Conservation (phyloP, 2,329 filamentous ascomycete genomes). For the Talaromyces sp. region DNA sequence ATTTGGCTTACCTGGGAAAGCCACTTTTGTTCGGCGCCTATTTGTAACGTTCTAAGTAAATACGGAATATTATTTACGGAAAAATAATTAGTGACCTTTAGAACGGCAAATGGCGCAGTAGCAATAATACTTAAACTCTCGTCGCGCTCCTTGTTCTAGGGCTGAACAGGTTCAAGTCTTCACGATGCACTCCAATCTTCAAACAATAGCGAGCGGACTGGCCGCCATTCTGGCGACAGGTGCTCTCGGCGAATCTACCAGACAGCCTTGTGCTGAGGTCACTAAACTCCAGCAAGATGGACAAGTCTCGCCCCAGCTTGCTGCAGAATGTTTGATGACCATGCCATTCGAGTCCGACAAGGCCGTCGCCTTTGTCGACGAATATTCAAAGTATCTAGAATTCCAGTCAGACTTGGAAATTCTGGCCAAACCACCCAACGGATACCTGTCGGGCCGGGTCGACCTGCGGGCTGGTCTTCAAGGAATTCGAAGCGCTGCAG, state of each 20-base stretch:
- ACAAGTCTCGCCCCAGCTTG: not conserved
- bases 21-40: not conserved
- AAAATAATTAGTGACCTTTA: not conserved
- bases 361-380: slow-evolving; percentile 19
- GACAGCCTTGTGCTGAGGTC: slow-evolving; percentile 1
- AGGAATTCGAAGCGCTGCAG: slow-evolving; percentile 41
- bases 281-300: not conserved
- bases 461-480: slow-evolving; percentile 47
- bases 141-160: not conserved
- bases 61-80: not conserved
- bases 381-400: slow-evolving; percentile 34
- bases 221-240: not conserved
- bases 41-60: not conserved
- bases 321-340: slow-evolving; percentile 19
- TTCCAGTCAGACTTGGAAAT: slow-evolving; percentile 48
- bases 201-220: not conserved
- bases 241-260: not conserved
- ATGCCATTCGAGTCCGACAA: slow-evolving; percentile 25
- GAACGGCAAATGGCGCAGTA: not conserved
- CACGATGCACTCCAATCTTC: slow-evolving; percentile 1
- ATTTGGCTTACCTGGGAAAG: not conserved
- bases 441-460: slow-evolving; percentile 45
- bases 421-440: slow-evolving; percentile 48
- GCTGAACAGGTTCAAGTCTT: not conserved
- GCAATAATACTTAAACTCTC: not conserved